Conservation (phyloP, 768 basidiomycete species). For the Lactarius psammicola region DNA sequence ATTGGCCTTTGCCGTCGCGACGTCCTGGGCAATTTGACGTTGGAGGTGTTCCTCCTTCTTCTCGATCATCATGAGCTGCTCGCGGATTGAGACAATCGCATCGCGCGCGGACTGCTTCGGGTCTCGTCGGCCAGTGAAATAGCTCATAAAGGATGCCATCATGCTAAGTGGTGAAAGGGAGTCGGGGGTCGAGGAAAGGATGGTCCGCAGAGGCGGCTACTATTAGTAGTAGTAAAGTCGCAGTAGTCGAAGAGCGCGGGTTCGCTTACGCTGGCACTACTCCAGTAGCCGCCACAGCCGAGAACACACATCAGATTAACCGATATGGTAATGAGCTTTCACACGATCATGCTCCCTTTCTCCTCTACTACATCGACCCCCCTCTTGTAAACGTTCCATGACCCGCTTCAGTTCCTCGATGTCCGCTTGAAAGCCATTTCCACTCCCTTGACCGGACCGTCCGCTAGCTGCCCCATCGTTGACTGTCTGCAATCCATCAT, state of each 20-base stretch:
- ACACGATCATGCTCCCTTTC: constrained; percentile 2
- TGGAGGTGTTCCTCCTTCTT: constrained; percentile 98
- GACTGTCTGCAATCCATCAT: constrained; percentile 64
- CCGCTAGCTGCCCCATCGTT: constrained; percentile 53
- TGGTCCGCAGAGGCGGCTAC: background rate
- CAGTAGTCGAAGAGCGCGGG: background rate
- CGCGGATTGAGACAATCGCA: constrained; percentile 88
- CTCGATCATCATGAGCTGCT: constrained; percentile 95
- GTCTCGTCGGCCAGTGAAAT: constrained; percentile 82
- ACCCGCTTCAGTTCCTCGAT: constrained; percentile 67
- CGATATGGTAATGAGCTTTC: constrained; percentile 7
- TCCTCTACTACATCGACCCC: background rate
- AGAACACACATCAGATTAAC: background rate
- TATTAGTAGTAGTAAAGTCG: background rate
- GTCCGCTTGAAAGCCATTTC: constrained; percentile 65
- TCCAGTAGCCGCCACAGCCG: background rate
- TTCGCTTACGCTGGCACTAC: background rate
- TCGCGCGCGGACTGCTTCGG: constrained; percentile 84
- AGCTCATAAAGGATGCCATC: constrained; percentile 61
- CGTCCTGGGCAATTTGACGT: constrained; percentile 95
- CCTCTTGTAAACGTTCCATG: constrained; percentile 42
- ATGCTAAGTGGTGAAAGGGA: background rate
- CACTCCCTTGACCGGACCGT: constrained; percentile 42
- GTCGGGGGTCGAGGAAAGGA: background rate
- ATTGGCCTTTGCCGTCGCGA: constrained; percentile 88